Evolutionary conservation across 2,329 filamentous ascomycete species (phyloP).

Genomic region (Pezicula radicicola): DNA sequence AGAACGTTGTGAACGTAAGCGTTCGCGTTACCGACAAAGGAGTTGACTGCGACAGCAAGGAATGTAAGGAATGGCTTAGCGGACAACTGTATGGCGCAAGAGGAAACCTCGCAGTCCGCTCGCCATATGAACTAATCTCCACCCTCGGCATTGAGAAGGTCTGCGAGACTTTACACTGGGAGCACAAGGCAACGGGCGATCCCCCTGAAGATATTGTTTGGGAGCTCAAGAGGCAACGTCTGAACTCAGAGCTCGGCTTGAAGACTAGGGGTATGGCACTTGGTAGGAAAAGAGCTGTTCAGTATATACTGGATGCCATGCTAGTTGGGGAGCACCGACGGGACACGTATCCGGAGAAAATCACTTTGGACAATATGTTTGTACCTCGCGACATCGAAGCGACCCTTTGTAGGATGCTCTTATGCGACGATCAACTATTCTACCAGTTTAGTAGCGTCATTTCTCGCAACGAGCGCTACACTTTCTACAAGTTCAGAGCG

Average conservation of each 20-base stretch:
- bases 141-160: slow-evolving; percentile 19
- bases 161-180: slow-evolving; percentile 23
- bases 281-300: slow-evolving; percentile 15
- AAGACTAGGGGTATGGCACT: slow-evolving; percentile 14
- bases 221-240: slow-evolving; percentile 18
- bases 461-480: slow-evolving; percentile 16
- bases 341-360: slow-evolving; percentile 21
- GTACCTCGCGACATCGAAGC: slow-evolving; percentile 20
- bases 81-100: slow-evolving; percentile 13
- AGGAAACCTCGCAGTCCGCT: not conserved
- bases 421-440: slow-evolving; percentile 21
- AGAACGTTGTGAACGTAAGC: slow-evolving; percentile 18
- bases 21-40: slow-evolving; percentile 18
- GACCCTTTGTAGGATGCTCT: slow-evolving; percentile 21
- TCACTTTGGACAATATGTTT: slow-evolving; percentile 13
- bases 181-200: slow-evolving; percentile 18
- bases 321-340: slow-evolving; percentile 19
- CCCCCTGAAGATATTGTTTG: slow-evolving; percentile 16
- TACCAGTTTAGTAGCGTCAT: slow-evolving; percentile 19
- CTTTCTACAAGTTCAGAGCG: slow-evolving; percentile 20
- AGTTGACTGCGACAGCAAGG: slow-evolving; percentile 18
- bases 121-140: slow-evolving; percentile 19
- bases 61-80: slow-evolving; percentile 19
- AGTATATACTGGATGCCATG: slow-evolving; percentile 26
- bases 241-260: not conserved